These are phyloP conservation scores for Lathyrus oleraceus DNA, from an alignment of 306 rosid species.

Conservation along the genomic window DNA sequence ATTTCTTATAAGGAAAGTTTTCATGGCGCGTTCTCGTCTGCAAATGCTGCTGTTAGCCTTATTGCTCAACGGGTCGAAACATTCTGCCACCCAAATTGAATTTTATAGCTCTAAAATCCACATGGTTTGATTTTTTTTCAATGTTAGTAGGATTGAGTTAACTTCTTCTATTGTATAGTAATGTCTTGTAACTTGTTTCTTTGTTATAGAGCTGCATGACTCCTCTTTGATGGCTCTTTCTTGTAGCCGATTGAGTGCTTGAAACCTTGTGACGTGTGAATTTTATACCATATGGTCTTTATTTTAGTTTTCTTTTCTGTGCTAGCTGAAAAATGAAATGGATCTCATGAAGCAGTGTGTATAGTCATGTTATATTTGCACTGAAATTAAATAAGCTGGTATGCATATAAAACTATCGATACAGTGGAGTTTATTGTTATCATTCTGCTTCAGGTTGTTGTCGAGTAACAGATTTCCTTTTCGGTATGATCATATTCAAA, in stretches of 20 bases:
- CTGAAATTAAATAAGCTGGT: background rate
- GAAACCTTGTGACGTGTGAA: background rate
- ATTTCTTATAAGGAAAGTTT: conserved; percentile 92
- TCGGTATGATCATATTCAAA: background rate
- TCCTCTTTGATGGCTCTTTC: background rate
- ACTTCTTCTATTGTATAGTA: background rate
- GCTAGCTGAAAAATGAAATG: background rate
- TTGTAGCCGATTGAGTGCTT: background rate
- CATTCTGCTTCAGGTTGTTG: background rate
- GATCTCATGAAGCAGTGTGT: background rate
- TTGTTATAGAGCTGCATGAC: background rate
- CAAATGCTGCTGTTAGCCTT: conserved; percentile 87
- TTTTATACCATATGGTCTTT: background rate
- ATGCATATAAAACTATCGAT: background rate
- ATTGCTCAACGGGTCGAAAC: conserved; percentile 67
- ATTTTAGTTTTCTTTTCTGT: background rate
- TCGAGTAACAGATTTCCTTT: background rate
- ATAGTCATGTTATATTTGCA: background rate
- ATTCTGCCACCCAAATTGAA: conserved; percentile 33
- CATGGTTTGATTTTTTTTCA: conserved; percentile 5
- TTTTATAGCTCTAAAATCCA: background rate
- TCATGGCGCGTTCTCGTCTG: conserved; percentile 92
- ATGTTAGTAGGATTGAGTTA: background rate
- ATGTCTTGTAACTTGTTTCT: background rate
- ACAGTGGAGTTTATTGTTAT: background rate